Conservation (phyloP, 805 yeast species). For the Pichia kluyveri region DNA sequence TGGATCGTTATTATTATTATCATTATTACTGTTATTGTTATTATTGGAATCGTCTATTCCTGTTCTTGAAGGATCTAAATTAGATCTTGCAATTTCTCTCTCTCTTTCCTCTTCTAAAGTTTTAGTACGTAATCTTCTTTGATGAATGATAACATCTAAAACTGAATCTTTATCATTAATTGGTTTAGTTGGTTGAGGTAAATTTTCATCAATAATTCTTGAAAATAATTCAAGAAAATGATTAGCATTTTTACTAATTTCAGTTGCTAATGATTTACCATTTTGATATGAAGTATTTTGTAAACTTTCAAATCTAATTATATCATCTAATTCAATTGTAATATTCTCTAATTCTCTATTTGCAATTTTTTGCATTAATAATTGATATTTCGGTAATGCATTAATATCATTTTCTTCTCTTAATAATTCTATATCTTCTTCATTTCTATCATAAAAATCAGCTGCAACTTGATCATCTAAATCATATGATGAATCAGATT, state of each 20-base stretch:
- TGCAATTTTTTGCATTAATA: slow-evolving; percentile 66
- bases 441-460: slow-evolving; percentile 28
- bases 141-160: slow-evolving; percentile 84
- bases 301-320: slow-evolving; percentile 55
- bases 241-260: slow-evolving; percentile 63
- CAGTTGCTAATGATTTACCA: slow-evolving; percentile 34
- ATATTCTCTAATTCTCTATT: slow-evolving; percentile 70
- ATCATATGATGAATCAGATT: slow-evolving; percentile 24
- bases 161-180: slow-evolving; percentile 81
- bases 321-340: slow-evolving; percentile 75
- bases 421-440: slow-evolving; percentile 21
- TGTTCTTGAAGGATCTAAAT: slow-evolving; percentile 16
- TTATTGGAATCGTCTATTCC: not conserved
- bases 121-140: slow-evolving; percentile 75
- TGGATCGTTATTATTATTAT: slow-evolving; percentile 11
- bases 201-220: slow-evolving; percentile 61
- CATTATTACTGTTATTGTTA: not conserved
- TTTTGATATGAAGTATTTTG: not conserved
- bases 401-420: slow-evolving; percentile 17
- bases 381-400: slow-evolving; percentile 65
- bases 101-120: slow-evolving; percentile 59
- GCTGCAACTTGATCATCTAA: slow-evolving; percentile 18
- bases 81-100: slow-evolving; percentile 46
- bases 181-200: slow-evolving; percentile 84
- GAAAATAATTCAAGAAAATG: slow-evolving; percentile 76